These are phyloP conservation scores for Arabidopsis thaliana DNA, from an alignment of 345 rosid species.

Conservation along the genomic window TAIR10.1 NC_003070.9:26007501-26008000, in stretches of 20 bases:
- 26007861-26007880: conserved; percentile 60
- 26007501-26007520: conserved; percentile 37
- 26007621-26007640: conserved; percentile 20
- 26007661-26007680: conserved; percentile 18
- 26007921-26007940: not conserved
- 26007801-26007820: not conserved
- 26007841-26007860: conserved; percentile 52
- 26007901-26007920: conserved; percentile 53
- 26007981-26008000: conserved; percentile 52
- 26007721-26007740: conserved; percentile 28
- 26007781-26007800: not conserved
- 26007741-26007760: conserved; percentile 51
- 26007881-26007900: conserved; percentile 92
- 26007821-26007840: conserved; percentile 47
- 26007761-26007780: conserved; percentile 24
- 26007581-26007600: conserved; percentile 39
- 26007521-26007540: conserved; percentile 27
- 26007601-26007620: conserved; percentile 36
- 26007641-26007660: conserved; percentile 19
- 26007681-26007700: conserved; percentile 47
- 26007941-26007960: not conserved
- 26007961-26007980: not conserved
- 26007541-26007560: conserved; percentile 45
- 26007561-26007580: conserved; percentile 28
- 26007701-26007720: conserved; percentile 32